These are phyloP conservation scores for Dothistroma pini DNA, from an alignment of 2,329 filamentous ascomycete species.

Conservation along the genomic window DNA sequence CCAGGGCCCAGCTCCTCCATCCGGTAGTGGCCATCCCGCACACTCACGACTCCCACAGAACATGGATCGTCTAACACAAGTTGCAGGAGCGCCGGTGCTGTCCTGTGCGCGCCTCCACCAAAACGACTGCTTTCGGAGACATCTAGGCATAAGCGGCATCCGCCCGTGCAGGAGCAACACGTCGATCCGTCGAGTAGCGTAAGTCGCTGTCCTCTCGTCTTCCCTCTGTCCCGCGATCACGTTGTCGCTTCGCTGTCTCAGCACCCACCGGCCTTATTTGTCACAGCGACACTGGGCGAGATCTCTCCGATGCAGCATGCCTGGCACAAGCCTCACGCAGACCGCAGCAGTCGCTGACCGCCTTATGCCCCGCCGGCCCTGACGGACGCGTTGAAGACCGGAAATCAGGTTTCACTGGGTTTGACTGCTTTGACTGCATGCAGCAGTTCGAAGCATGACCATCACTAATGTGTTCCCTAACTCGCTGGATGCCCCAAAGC, in stretches of 20 bases:
- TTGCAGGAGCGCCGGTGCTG: slow-evolving; percentile 2
- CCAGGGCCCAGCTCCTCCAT: neutral
- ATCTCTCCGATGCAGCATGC: neutral
- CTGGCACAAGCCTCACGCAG: slow-evolving; percentile 1
- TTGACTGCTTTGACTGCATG: slow-evolving; percentile 2
- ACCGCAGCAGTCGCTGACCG: slow-evolving; percentile 4
- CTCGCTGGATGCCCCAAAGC: neutral
- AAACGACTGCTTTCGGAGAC: slow-evolving; percentile 15
- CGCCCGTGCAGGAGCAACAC: slow-evolving; percentile 5
- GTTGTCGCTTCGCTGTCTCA: slow-evolving; percentile 8
- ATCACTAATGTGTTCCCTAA: neutral
- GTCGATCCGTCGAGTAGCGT: slow-evolving; percentile 19
- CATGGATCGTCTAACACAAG: slow-evolving; percentile 9
- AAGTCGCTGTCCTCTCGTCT: slow-evolving; percentile 12
- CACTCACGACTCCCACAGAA: neutral
- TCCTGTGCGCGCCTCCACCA: slow-evolving; percentile 4
- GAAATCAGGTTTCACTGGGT: neutral
- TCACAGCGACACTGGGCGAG: slow-evolving; percentile 5
- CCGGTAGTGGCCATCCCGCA: slow-evolving; percentile 3
- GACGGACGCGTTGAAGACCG: neutral
- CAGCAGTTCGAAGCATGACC: slow-evolving; percentile 2
- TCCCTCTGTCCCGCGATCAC: slow-evolving; percentile 2
- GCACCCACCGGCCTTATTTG: slow-evolving; percentile 10
- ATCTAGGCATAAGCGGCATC: slow-evolving; percentile 13
- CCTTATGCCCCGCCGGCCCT: neutral